Conservation (phyloP, 179 eudicot genomes). For the Beta macrorhiza region DNA sequence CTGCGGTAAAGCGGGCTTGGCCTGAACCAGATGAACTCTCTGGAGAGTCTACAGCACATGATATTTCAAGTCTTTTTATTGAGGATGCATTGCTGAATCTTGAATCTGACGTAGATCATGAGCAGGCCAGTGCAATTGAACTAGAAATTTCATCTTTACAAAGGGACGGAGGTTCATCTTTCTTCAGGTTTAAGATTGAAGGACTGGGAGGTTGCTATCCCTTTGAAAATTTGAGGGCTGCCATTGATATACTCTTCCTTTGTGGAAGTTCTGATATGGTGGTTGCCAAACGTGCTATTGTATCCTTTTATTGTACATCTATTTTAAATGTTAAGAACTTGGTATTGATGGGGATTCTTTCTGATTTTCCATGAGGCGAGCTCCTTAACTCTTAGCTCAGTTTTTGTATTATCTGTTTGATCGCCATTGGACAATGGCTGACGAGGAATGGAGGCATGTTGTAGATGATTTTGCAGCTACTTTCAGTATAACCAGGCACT, state of each 20-base stretch:
- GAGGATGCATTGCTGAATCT: constrained; percentile 94
- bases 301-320: constrained; percentile 53
- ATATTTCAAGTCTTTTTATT: constrained; percentile 64
- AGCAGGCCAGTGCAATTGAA: constrained; percentile 44
- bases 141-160: constrained; percentile 62
- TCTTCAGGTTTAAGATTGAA: constrained; percentile 57
- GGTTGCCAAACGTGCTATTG: constrained; percentile 90
- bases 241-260: constrained; percentile 77
- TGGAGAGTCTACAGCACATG: constrained; percentile 36
- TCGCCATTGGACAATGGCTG: constrained; percentile 75
- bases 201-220: constrained; percentile 82
- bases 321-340: background rate
- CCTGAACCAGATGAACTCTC: constrained; percentile 55
- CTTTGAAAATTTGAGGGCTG: constrained; percentile 77
- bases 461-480: constrained; percentile 92
- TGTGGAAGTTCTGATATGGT: constrained; percentile 83
- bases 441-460: constrained; percentile 61
- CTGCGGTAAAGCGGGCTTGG: constrained; percentile 80
- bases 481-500: constrained; percentile 66
- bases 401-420: constrained; percentile 86
- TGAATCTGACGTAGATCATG: constrained; percentile 55
- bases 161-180: constrained; percentile 59
- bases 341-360: background rate
- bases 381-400: constrained; percentile 57
- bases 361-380: background rate